phyloP scores from a whole-genome alignment of 768 basidiomycete genomes.

The Boletus rubropictus region DNA sequence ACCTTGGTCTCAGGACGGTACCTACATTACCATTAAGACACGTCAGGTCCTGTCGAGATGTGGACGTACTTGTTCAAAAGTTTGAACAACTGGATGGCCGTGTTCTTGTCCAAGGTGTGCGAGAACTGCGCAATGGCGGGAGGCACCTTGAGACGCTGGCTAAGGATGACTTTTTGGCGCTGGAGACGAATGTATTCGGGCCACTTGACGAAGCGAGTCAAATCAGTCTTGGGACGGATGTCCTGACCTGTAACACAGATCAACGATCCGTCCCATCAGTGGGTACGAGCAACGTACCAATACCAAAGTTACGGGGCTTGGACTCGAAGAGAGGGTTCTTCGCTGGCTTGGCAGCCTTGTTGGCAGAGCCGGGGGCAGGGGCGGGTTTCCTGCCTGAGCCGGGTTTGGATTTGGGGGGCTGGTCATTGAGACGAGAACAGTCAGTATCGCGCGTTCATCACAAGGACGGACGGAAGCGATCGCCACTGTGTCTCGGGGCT shows the following conservation, averaged over 20 bases:
- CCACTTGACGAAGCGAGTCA: slow-evolving; percentile 99
- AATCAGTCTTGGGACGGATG: slow-evolving; percentile 80
- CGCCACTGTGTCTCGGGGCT: slow-evolving; percentile 45
- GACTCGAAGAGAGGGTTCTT: slow-evolving; percentile 98
- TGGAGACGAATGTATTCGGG: slow-evolving; percentile 98
- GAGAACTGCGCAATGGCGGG: slow-evolving; percentile 97
- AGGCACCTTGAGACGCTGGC: slow-evolving; percentile 97
- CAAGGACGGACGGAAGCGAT: slow-evolving; percentile 22
- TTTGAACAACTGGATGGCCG: slow-evolving; percentile 96
- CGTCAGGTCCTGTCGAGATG: neutral
- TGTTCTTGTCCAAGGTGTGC: slow-evolving; percentile 99
- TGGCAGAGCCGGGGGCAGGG: slow-evolving; percentile 74
- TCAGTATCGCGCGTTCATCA: slow-evolving; percentile 29
- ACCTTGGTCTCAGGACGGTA: slow-evolving; percentile 91
- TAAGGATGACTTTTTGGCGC: slow-evolving; percentile 95
- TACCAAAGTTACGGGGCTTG: slow-evolving; percentile 87
- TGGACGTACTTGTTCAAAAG: slow-evolving; percentile 78
- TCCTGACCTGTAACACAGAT: slow-evolving; percentile 68
- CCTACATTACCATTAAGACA: slow-evolving; percentile 13
- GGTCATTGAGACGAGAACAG: slow-evolving; percentile 84
- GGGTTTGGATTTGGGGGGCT: slow-evolving; percentile 68
- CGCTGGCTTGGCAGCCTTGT: slow-evolving; percentile 65
- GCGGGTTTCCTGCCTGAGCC: slow-evolving; percentile 81
- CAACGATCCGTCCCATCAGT: neutral
- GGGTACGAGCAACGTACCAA: slow-evolving; percentile 53